phyloP scores from a whole-genome alignment of 495 filamentous ascomycete genomes.

The Astrocystis sublimbata region DNA sequence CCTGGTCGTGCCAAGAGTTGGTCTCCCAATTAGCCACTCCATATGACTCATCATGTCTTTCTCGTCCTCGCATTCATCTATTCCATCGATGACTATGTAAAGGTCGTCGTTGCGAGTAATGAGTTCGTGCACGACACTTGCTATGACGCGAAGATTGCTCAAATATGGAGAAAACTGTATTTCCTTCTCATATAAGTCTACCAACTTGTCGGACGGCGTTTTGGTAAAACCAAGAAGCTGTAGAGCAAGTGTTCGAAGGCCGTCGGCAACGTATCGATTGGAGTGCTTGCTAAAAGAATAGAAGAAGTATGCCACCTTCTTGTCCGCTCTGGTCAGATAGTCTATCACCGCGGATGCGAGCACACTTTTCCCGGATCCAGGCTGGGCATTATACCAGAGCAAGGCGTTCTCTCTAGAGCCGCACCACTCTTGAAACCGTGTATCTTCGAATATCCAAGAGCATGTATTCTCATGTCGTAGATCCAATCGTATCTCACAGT shows the following conservation, averaged over 20 bases:
- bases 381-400: conserved; percentile 35
- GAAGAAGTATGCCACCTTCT: conserved; percentile 33
- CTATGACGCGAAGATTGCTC: conserved; percentile 12
- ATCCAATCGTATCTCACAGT: conserved; percentile 23
- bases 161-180: conserved; percentile 20
- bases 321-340: conserved; percentile 17
- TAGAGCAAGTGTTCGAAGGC: conserved; percentile 30
- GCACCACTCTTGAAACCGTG: conserved; percentile 25
- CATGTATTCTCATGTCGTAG: conserved; percentile 29
- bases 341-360: conserved; percentile 27
- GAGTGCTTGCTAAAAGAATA: conserved; percentile 33
- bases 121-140: conserved; percentile 26
- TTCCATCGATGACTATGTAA: conserved; percentile 37
- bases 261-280: conserved; percentile 24
- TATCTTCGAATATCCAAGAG: conserved; percentile 35
- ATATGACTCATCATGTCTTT: conserved; percentile 20
- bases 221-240: conserved; percentile 26
- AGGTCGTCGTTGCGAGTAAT: conserved; percentile 27
- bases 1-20: conserved; percentile 33
- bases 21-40: conserved; percentile 15
- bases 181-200: conserved; percentile 26
- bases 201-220: conserved; percentile 26
- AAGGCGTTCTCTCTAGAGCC: conserved; percentile 20
- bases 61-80: conserved; percentile 34
- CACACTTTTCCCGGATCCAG: conserved; percentile 37